These are phyloP conservation scores for Datura wrightii DNA, from an alignment of 257 asterid genomes.

Conservation along the genomic window DNA sequence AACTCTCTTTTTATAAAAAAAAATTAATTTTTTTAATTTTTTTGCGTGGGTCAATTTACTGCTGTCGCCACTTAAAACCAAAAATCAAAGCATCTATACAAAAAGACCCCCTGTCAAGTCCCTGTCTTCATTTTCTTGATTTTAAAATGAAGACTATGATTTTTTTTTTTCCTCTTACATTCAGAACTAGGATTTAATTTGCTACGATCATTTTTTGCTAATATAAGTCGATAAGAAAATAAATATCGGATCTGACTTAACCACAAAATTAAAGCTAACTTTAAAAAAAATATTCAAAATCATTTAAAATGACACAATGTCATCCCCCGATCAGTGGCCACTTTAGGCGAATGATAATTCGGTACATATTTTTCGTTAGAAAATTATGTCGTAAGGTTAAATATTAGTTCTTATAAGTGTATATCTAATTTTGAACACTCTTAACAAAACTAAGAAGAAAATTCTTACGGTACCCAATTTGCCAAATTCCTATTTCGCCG, in stretches of 20 bases:
- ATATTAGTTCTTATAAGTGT: no score
- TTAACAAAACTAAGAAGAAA: no score
- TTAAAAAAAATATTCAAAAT: background rate
- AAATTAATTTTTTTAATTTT: background rate
- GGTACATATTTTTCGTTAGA: no score
- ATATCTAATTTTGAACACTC: no score
- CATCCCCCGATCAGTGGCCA: no score
- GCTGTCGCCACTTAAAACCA: background rate
- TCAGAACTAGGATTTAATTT: background rate
- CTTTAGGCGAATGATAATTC: no score
- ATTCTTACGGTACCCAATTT: no score
- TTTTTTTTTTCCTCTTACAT: background rate
- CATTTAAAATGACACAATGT: no score
- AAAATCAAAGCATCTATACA: background rate
- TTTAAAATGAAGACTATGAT: background rate
- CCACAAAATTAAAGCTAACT: background rate
- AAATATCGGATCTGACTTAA: background rate
- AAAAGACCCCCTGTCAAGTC: background rate
- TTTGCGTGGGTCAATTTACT: slow-evolving; percentile 14
- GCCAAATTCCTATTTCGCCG: no score
- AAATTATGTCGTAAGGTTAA: no score
- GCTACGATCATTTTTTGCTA: background rate
- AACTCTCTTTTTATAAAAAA: background rate
- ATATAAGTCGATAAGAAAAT: background rate
- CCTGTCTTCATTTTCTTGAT: background rate